Evolutionary conservation across 225 moss, liverwort and hornwort genomes (phyloP), one percentile per base, ranked within the genome.

Genomic region (Pseudoscleropodium purum): DNA sequence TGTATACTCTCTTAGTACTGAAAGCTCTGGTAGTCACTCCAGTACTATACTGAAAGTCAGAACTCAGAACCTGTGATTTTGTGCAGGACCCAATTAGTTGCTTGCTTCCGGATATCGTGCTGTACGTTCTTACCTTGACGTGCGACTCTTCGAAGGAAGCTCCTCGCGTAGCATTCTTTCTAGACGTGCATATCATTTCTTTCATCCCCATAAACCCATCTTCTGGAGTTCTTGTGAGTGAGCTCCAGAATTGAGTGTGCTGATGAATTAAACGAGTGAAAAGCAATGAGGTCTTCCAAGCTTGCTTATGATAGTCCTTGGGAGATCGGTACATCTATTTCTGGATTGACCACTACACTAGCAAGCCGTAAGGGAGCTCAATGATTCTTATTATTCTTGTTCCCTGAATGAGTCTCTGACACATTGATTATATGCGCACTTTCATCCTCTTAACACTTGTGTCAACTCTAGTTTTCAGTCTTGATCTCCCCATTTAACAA

Each of bases 71-170:
- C 29, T 90, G 60, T 79, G 79, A 74, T 89, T 82, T 73, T 88
- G 66, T 90, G 93, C 93, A 93, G 93, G 89, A 88, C 75, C 82
- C 85, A 83, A 52, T 82, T 78, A 78, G 87, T 89, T 63, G 85
- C 89, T 78, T 81, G 84, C 92, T 81, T 89, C 76, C 73, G 64
- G 82, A 84, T 70, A 89, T 59, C 78, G 69, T 89, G 37, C 75
- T 84, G 75, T 75, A 86, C 88, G 60, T 86, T 62, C 61, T 85
- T 12, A 75, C 75, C 85, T 45, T 47, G 75, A 85, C 84, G 60
- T 84, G 80, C 85, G 76, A 79, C 90, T 86, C 78, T 34, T 86
- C 45, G 84, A 81, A 89, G 89, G 89, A 84, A 87, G 92, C 84
- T 92, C 67, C 66, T 79, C 69, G 41, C 87, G 89, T 80, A 79